Conservation (phyloP, 805 yeast genomes). For the Spencermartinsiella europaea region DNA sequence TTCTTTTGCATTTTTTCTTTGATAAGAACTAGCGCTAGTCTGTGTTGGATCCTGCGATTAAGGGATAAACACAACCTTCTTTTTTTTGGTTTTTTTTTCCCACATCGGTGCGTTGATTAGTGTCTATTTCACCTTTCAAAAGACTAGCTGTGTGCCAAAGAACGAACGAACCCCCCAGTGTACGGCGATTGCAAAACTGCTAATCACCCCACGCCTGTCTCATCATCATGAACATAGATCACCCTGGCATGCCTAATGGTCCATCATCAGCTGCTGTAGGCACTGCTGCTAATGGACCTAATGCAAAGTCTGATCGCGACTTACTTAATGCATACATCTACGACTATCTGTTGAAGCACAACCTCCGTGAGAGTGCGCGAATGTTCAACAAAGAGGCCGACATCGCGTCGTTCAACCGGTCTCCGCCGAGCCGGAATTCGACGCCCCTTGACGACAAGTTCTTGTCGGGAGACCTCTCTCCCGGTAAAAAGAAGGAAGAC, state of each 20-base stretch:
- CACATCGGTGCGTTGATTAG: too few species aligned
- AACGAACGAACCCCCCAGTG: too few species aligned
- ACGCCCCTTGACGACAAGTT: conserved; percentile 11
- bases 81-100: too few species aligned
- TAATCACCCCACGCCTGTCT: too few species aligned
- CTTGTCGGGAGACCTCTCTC: conserved; percentile 3
- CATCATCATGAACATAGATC: conserved; percentile 6
- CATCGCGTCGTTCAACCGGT: conserved; percentile 37
- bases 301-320: conserved; percentile 22
- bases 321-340: conserved; percentile 74
- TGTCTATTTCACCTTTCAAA: too few species aligned
- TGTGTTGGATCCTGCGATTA: too few species aligned
- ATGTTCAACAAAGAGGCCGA: conserved; percentile 75
- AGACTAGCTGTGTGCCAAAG: too few species aligned
- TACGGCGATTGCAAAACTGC: too few species aligned
- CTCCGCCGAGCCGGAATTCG: conserved; percentile 18
- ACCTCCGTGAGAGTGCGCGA: conserved; percentile 65
- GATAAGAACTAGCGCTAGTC: too few species aligned
- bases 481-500: conserved; percentile 14
- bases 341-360: conserved; percentile 74
- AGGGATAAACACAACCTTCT: too few species aligned
- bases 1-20: too few species aligned
- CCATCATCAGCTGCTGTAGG: conserved; percentile 1
- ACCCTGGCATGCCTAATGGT: conserved; percentile 2
- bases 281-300: background rate